These are phyloP conservation scores for Penicillium chermesinum DNA, from an alignment of 495 filamentous ascomycete genomes.

Conservation along the genomic window DNA sequence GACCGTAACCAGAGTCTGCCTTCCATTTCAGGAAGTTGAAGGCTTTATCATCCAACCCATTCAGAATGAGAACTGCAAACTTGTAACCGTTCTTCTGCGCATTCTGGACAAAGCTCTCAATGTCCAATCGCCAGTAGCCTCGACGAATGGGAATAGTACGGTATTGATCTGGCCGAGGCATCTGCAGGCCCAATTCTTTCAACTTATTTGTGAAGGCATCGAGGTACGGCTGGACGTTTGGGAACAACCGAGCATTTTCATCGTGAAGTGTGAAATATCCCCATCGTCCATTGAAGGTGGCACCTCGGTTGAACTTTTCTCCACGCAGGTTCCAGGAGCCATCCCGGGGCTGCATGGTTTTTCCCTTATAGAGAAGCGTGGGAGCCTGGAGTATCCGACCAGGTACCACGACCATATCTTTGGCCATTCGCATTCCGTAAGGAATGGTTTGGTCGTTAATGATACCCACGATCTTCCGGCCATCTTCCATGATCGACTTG, in stretches of 20 bases:
- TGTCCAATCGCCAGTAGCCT: background rate
- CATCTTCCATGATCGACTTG: conserved; percentile 51
- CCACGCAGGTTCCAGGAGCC: conserved; percentile 18
- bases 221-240: background rate
- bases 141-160: too few species aligned
- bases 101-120: background rate
- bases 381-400: conserved; percentile 15
- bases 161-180: too few species aligned
- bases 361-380: conserved; percentile 9
- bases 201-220: background rate
- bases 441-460: conserved; percentile 1
- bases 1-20: conserved; percentile 54
- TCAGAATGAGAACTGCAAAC: conserved; percentile 54
- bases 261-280: background rate
- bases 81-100: background rate
- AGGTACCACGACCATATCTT: conserved; percentile 15
- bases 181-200: background rate
- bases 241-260: background rate
- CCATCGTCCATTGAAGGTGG: background rate
- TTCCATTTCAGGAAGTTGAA: conserved; percentile 63
- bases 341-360: background rate
- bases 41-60: conserved; percentile 32
- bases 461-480: conserved; percentile 45
- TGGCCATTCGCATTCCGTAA: background rate
- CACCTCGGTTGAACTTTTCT: conserved; percentile 4